These are phyloP conservation scores for Hortaea werneckii DNA, from an alignment of 2,329 filamentous ascomycete species.

Conservation along the genomic window DNA sequence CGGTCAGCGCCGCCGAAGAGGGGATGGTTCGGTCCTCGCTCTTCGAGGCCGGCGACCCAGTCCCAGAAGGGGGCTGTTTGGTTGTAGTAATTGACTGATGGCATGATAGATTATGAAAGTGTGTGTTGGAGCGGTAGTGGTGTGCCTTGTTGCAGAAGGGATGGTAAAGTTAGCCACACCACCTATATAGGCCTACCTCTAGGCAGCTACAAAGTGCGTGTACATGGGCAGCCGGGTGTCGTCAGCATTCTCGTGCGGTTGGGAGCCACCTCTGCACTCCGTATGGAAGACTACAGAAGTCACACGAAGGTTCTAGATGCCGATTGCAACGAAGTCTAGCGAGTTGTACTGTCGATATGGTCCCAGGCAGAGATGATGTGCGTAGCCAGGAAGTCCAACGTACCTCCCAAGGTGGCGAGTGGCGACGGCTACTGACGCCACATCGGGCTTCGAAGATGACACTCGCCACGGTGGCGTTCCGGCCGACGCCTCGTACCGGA, in stretches of 20 bases:
- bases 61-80: slow-evolving; percentile 47
- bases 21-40: slow-evolving; percentile 34
- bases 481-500: too few relatives aligned
- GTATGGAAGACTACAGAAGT: slow-evolving; percentile 3
- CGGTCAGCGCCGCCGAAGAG: slow-evolving; percentile 31
- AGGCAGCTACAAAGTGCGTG: slow-evolving; percentile 3
- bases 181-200: slow-evolving; percentile 4
- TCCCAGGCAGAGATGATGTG: too few relatives aligned
- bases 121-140: neutral
- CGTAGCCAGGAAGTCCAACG: too few relatives aligned
- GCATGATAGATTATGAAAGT: slow-evolving; percentile 32
- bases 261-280: neutral
- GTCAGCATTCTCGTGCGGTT: slow-evolving; percentile 1
- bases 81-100: slow-evolving; percentile 45
- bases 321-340: too few relatives aligned
- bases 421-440: too few relatives aligned
- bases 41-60: slow-evolving; percentile 42
- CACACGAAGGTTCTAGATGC: neutral
- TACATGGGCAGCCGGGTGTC: slow-evolving; percentile 1
- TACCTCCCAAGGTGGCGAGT: too few relatives aligned
- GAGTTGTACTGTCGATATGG: too few relatives aligned
- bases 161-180: neutral
- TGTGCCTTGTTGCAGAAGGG: neutral
- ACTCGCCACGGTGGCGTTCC: too few relatives aligned
- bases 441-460: too few relatives aligned